A percentile compares a stretch with the other conserved stretches of the same genome.
phyloP scores from a whole-genome alignment of 805 yeast genomes.

The Komagataella phaffii region DNA sequence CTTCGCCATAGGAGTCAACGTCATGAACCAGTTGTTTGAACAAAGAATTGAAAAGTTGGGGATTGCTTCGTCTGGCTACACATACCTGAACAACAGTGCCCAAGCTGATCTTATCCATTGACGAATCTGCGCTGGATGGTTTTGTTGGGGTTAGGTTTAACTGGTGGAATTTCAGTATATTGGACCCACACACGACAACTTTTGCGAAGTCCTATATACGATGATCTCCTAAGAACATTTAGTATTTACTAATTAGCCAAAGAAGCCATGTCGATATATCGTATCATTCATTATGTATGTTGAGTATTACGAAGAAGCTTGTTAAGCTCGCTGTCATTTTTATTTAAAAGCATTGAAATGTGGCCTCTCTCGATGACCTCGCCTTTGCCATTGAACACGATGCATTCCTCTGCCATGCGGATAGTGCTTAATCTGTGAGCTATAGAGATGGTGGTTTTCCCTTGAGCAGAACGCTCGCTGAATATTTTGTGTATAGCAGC shows the following conservation, averaged over 20 bases:
- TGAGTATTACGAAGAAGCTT: conserved; percentile 22
- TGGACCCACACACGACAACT: not conserved
- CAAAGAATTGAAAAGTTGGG: not conserved
- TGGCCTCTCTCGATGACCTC: conserved; percentile 61
- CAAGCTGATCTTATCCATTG: not conserved
- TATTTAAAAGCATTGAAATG: conserved; percentile 34
- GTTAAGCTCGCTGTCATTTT: conserved; percentile 31
- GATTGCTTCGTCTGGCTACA: not conserved
- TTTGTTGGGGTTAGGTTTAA: not conserved
- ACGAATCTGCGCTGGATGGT: not conserved
- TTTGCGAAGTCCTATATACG: not conserved
- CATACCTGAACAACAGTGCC: not conserved
- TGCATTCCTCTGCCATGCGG: conserved; percentile 63
- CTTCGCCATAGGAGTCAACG: not conserved
- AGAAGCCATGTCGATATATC: not conserved
- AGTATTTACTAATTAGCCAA: not conserved
- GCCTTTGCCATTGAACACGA: conserved; percentile 62
- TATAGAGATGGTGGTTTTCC: conserved; percentile 70
- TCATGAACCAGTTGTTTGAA: not conserved
- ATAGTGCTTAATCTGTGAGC: conserved; percentile 90
- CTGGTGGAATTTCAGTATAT: too few relatives aligned
- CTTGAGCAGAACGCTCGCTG: conserved; percentile 34
- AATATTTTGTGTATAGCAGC: conserved; percentile 71
- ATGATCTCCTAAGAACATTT: not conserved
- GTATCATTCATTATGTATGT: conserved; percentile 1